Conservation (phyloP, 257 asterid species). For the Capsicum chinense region DNA sequence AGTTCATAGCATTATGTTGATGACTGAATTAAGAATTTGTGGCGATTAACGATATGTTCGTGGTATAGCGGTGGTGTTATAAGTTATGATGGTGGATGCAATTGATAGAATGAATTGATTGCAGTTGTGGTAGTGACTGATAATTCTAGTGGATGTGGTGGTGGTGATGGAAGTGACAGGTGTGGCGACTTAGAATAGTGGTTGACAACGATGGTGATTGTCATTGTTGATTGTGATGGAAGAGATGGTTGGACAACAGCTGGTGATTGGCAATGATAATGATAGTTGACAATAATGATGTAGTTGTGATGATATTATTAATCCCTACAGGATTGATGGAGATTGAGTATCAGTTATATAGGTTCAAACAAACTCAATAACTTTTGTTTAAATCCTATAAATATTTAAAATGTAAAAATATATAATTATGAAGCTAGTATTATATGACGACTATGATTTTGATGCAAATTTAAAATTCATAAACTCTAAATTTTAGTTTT, state of each 20-base stretch:
- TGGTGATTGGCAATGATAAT: not conserved
- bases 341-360: no score
- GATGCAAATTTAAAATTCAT: no score
- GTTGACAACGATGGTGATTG: not conserved
- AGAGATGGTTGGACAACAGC: not conserved
- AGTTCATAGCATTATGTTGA: not conserved
- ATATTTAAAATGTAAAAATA: no score
- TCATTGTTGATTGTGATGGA: not conserved
- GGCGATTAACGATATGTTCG: no score
- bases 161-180: not conserved
- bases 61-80: not conserved
- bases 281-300: not conserved
- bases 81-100: not conserved
- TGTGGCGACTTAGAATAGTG: not conserved
- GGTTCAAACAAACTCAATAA: no score
- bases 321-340: not conserved
- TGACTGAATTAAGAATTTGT: not conserved
- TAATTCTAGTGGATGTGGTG: not conserved
- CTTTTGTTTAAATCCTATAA: no score
- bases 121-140: not conserved
- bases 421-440: not conserved
- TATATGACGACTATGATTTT: not conserved
- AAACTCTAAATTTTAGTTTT: no score
- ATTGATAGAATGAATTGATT: not conserved
- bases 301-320: not conserved